Base-by-base conservation (phyloP, 2,329 filamentous ascomycete genomes). In the Beauveria varroae region DNA sequence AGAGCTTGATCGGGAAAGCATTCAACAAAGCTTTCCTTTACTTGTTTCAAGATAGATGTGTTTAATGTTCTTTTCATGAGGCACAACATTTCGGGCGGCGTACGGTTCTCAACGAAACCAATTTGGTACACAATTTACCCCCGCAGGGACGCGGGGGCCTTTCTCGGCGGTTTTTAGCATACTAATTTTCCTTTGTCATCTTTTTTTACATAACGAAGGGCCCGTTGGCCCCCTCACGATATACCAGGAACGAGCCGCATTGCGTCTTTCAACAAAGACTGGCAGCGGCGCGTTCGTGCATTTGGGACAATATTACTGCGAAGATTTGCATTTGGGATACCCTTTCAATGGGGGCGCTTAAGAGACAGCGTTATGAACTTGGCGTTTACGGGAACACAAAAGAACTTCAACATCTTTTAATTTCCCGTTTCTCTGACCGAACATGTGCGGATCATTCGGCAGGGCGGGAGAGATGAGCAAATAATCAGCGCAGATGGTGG, bases 261-360 rank as follows among this genome's bases (percentile, higher is more conserved):
- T 73, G 76, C 74, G 74, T 77, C 74, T 78, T 78, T 78, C 76
- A 78, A 78, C 76, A 78, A 76, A 78, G 75, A 75, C 71, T 68
- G 65, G 64, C 65, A 67, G 63, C 61, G 53, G 64, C 66, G 69
- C 68, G 71, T 72, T 65, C 69, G 65, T 74, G 72, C 73, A 74
- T 77, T 71, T 73, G 69, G 68, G 70, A 70, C 68, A 56, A 51
- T 18, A 51, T 55, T 57, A 62, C 58, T 63, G 53, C 61, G 61
- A 68, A 68, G 67, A 71, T 68, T 74, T 75, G 73, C 73, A 75
- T 74, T 72, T 70, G 60, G 75, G 73, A 75, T 74, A 76, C 72
- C 72, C 54, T 62, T 63, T 66, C 66, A 67, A 46, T 69, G 68
- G 69, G 70, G 64, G 68, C 63, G 66, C 66, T 69, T 67, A 67